Percentiles rank a stretch among this genome's conserved stretches.
phyloP scores from a whole-genome alignment of 2,329 filamentous ascomycete genomes.

The Neurospora sp. region DNA sequence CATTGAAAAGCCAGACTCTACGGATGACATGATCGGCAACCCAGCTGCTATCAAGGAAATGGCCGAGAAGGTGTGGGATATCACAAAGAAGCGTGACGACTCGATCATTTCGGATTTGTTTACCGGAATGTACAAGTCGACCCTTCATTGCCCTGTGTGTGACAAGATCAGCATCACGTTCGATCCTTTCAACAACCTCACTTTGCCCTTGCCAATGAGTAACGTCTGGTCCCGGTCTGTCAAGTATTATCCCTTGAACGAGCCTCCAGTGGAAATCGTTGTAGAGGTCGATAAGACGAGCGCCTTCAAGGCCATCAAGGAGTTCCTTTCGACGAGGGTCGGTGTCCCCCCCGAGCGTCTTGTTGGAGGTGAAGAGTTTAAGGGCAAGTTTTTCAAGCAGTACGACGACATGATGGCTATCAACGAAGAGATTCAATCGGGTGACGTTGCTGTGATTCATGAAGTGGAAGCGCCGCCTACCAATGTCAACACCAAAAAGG shows the following conservation, averaged over 20 bases:
- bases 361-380: constrained; percentile 77
- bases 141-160: constrained; percentile 81
- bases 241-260: constrained; percentile 67
- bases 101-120: constrained; percentile 94
- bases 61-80: constrained; percentile 81
- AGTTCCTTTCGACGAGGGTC: constrained; percentile 56
- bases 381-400: constrained; percentile 74
- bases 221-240: constrained; percentile 68
- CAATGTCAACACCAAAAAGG: constrained; percentile 48
- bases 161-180: constrained; percentile 97
- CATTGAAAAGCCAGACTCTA: constrained; percentile 94
- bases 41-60: constrained; percentile 71
- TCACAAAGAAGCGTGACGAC: constrained; percentile 85
- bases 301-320: constrained; percentile 58
- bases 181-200: constrained; percentile 92
- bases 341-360: constrained; percentile 55
- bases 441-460: constrained; percentile 58
- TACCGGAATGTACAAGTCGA: constrained; percentile 97
- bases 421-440: constrained; percentile 59
- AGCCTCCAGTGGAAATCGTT: constrained; percentile 58
- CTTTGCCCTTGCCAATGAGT: constrained; percentile 79
- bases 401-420: constrained; percentile 61
- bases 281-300: constrained; percentile 74
- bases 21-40: constrained; percentile 87
- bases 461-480: constrained; percentile 73